These are phyloP conservation scores for Epichloe sylvatica DNA, from an alignment of 2,329 filamentous ascomycete species.

Conservation along the genomic window DNA sequence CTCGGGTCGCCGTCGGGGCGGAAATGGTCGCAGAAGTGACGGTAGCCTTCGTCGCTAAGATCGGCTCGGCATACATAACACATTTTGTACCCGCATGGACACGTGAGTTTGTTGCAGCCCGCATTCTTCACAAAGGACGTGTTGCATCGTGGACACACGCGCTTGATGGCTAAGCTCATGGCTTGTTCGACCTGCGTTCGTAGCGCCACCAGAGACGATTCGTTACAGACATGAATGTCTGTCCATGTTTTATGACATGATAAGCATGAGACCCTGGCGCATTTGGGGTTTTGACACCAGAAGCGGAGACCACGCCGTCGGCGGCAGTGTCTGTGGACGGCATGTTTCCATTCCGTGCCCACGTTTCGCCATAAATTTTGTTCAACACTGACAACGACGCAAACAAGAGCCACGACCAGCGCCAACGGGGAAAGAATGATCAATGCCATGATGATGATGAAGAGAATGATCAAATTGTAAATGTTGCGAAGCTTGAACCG, in stretches of 20 bases:
- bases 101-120: slow-evolving; percentile 95
- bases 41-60: slow-evolving; percentile 62
- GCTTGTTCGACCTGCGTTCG: slow-evolving; percentile 84
- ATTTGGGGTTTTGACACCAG: slow-evolving; percentile 56
- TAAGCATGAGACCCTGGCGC: slow-evolving; percentile 61
- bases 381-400: slow-evolving; percentile 29
- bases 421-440: slow-evolving; percentile 42
- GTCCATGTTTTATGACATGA: slow-evolving; percentile 71
- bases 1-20: slow-evolving; percentile 60
- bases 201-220: slow-evolving; percentile 65
- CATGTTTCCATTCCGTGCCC: slow-evolving; percentile 36
- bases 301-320: slow-evolving; percentile 64
- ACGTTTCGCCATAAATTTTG: slow-evolving; percentile 29
- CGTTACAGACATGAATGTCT: slow-evolving; percentile 83
- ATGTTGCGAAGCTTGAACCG: slow-evolving; percentile 40
- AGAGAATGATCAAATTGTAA: slow-evolving; percentile 34
- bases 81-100: slow-evolving; percentile 93
- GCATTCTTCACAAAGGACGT: slow-evolving; percentile 85
- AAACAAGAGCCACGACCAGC: slow-evolving; percentile 31
- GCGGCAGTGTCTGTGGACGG: slow-evolving; percentile 53
- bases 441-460: slow-evolving; percentile 38
- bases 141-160: slow-evolving; percentile 82
- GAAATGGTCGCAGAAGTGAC: slow-evolving; percentile 95
- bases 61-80: slow-evolving; percentile 89
- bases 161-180: slow-evolving; percentile 86